These are phyloP conservation scores for Panicum hallii DNA, from an alignment of 202 grass and related monocot species.

Conservation along the genomic window DNA sequence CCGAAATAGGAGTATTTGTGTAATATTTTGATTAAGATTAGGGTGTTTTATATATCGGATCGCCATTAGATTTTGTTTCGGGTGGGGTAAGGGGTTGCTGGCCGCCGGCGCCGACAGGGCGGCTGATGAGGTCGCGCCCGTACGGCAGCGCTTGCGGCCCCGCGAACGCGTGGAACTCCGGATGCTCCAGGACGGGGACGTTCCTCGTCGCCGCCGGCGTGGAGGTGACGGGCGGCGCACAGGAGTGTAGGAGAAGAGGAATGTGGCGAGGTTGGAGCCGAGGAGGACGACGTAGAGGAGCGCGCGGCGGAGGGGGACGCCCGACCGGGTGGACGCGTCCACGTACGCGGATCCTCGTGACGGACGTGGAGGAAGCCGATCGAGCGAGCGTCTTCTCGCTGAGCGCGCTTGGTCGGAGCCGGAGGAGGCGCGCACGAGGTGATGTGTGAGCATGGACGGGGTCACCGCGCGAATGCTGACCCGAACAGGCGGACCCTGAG, in stretches of 20 bases:
- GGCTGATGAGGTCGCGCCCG: conserved; percentile 10
- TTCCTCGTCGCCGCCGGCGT: neutral
- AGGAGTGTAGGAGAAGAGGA: neutral
- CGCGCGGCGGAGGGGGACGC: neutral
- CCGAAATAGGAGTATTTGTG: neutral
- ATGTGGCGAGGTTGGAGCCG: conserved; percentile 35
- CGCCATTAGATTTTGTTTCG: too few relatives aligned
- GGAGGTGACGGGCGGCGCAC: neutral
- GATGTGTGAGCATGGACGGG: neutral
- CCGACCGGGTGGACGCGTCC: neutral
- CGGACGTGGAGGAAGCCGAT: neutral
- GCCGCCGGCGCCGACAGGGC: neutral
- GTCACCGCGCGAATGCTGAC: too few relatives aligned
- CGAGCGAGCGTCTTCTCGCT: neutral
- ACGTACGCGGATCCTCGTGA: neutral
- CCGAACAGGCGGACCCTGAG: too few relatives aligned
- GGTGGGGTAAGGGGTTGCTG: too few relatives aligned
- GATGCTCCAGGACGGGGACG: neutral
- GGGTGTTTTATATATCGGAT: neutral
- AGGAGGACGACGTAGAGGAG: neutral
- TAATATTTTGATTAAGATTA: too few relatives aligned
- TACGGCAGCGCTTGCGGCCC: conserved; percentile 28
- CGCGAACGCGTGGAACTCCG: conserved; percentile 30
- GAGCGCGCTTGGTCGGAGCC: neutral
- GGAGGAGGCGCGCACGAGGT: neutral